Base-by-base conservation (phyloP, 2,329 filamentous ascomycete genomes). In the Parastagonospora avenae region DNA sequence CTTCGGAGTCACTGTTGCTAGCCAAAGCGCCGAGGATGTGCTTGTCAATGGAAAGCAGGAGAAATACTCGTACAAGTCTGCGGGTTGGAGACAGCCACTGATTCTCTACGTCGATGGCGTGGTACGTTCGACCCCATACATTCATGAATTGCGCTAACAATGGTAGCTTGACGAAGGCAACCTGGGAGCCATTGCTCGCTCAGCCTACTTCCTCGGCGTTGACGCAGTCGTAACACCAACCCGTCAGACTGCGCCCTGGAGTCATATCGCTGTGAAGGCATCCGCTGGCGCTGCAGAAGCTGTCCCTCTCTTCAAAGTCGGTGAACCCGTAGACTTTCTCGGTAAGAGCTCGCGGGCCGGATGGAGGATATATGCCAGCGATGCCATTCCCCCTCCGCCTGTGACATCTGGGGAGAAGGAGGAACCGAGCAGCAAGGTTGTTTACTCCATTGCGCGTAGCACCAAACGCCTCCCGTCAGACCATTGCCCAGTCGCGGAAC, bases 141-240 rank as follows among this genome's bases (percentile, higher is more conserved):
- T 1, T 24, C 1, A 39, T 5, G 11, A 3, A 24, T 42, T 12
- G 24, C n/a, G 61, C 69, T 81, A 36, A 71, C 43, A 27, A 11
- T 1, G 2, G n/a, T 40, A 68, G 63, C 76, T 91, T 8, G 93
- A 99, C 66, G 89, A 92, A 0, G 92, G 91, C 24, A 99, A 99
- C 68, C 78, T 97, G 1, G 94, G 94, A 36, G 91, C 87, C 16
- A 93, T 97, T 52, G 81, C 97, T 37, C 89, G 94, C 31, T 91
- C 91, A 5, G 91, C 92, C 2, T 89, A 91, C 66, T 97, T 94
- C 72, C 83, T 97, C n/a, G 93, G 93, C 16, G 88, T 91, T 5
- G 90, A 92, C 48, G 92, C 90, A 4, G 84, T 99, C 15, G 85
- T 86, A 2, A 85, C 96, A 47, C 90, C 91, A 2, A 86, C 82